These are phyloP conservation scores for Rhytidhysteron rufulum DNA, from an alignment of 2,329 filamentous ascomycete species.

Conservation along the genomic window DNA sequence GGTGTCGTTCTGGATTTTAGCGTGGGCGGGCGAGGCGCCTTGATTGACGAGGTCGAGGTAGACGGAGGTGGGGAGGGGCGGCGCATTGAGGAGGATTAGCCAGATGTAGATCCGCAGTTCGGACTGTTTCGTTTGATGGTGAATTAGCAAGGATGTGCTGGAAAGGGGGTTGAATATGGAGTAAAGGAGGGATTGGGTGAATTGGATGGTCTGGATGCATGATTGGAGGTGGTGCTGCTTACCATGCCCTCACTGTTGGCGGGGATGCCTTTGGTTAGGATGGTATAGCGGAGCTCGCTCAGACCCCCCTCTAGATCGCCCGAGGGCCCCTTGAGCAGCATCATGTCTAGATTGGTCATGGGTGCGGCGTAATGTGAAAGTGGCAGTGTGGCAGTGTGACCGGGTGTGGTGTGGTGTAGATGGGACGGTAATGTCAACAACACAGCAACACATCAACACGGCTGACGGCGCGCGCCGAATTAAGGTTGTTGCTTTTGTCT, in stretches of 20 bases:
- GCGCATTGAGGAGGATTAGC: conserved; percentile 87
- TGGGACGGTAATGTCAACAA: no score
- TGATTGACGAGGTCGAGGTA: conserved; percentile 90
- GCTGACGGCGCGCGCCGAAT: no score
- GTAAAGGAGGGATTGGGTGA: conserved; percentile 1
- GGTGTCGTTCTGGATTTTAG: conserved; percentile 97
- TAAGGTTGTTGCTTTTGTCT: no score
- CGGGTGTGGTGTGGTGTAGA: no score
- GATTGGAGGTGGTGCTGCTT: conserved; percentile 28
- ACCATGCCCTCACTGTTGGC: conserved; percentile 81
- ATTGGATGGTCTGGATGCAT: conserved; percentile 3
- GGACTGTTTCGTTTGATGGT: conserved; percentile 59
- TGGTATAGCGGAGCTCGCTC: conserved; percentile 67
- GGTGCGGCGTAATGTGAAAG: no score
- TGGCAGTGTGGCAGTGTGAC: no score
- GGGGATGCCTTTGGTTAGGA: conserved; percentile 72
- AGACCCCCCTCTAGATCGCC: conserved; percentile 65
- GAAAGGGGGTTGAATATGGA: neutral
- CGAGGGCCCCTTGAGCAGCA: conserved; percentile 76
- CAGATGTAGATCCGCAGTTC: conserved; percentile 91
- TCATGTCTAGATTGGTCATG: conserved; percentile 59
- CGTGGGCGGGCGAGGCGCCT: conserved; percentile 88
- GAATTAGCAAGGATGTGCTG: neutral
- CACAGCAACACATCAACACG: no score
- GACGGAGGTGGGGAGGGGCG: conserved; percentile 77